Conservation (phyloP, 2,329 filamentous ascomycete genomes). For the Plectosphaerella cucumerina region DNA sequence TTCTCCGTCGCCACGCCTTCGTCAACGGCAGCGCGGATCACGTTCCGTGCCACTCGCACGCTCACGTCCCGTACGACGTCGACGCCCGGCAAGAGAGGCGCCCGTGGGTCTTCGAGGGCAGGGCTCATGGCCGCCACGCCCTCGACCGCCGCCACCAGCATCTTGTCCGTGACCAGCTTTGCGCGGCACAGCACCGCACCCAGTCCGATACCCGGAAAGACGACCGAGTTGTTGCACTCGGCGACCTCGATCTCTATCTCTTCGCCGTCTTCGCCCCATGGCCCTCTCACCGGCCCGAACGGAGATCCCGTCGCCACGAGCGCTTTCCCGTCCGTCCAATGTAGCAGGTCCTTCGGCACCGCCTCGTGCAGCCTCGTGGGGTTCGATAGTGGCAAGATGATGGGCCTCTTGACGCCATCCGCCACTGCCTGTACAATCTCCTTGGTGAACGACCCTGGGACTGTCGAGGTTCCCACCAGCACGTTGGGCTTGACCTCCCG, state of each 20-base stretch:
- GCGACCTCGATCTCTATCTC: slow-evolving; percentile 50
- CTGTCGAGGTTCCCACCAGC: slow-evolving; percentile 79
- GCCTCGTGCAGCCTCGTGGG: slow-evolving; percentile 83
- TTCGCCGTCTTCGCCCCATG: slow-evolving; percentile 43
- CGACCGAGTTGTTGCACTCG: slow-evolving; percentile 86
- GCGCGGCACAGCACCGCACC: slow-evolving; percentile 70
- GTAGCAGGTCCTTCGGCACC: slow-evolving; percentile 67
- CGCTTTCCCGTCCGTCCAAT: slow-evolving; percentile 74
- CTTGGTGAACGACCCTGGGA: slow-evolving; percentile 71
- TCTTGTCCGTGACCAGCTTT: slow-evolving; percentile 64
- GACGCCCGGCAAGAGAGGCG: slow-evolving; percentile 72
- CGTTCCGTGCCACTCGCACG: slow-evolving; percentile 69
- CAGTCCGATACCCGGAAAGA: slow-evolving; percentile 82
- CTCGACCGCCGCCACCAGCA: slow-evolving; percentile 77
- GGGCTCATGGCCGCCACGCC: slow-evolving; percentile 70
- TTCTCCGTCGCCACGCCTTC: slow-evolving; percentile 64
- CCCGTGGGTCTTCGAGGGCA: slow-evolving; percentile 56
- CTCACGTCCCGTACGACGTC: slow-evolving; percentile 70
- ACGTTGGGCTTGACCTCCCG: slow-evolving; percentile 72
- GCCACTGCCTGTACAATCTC: slow-evolving; percentile 74
- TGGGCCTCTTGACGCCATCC: slow-evolving; percentile 65
- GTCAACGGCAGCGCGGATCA: slow-evolving; percentile 67
- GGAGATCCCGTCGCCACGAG: slow-evolving; percentile 82
- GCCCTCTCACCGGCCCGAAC: slow-evolving; percentile 66
- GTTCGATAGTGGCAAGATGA: slow-evolving; percentile 79